Evolutionary conservation across 495 filamentous ascomycete genomes (phyloP), one percentile per base, ranked within the genome.

Genomic region (Hypoxylon fuscum): DNA sequence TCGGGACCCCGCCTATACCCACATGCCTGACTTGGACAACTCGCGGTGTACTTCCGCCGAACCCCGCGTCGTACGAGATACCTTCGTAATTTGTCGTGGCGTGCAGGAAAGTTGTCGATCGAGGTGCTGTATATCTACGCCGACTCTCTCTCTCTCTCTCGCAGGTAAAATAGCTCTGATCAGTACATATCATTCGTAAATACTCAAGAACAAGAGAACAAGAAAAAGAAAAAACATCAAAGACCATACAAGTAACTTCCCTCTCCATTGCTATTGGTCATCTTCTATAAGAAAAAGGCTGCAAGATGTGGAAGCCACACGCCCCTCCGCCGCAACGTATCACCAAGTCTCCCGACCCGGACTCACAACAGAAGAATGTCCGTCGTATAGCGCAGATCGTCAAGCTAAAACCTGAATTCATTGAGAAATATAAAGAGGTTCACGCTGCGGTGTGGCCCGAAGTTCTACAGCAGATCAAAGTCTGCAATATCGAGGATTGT

Each of bases 381-480:
- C 81, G 80, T 25, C 82, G 87, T 23, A 78, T 88, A 60, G 86
- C 81, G 7, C 90, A 92, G 71, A 86, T 89, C 51, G 79, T 92
- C 56, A 86, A 86, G 66, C 80, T 93, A 32, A 89, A 89, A 71
- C 82, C 85, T 21, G 84, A 86, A 38, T 83, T 73, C 41, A 71
- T 86, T 11, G 79, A 79, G 15, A 80, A 83, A 43, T 92, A 92
- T 74, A 92, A 90, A 67, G 79, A 88, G 72, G 85, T 84, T 52
- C 90, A 92, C 59, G 84, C 83, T 2, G 79, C 81, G 9, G 88
- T 90, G 0, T 92, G 89, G 89, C 89, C 88, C 1, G 87, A 89
- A 61, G 87, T 92, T 2, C 72, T 90, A 48, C 77, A 84, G 71
- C 85, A 89, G 72, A 90, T 93, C 66, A 83, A 84, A 65, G 83